Conservation (phyloP, 2,329 filamentous ascomycete genomes). For the Fusarium sp. region DNA sequence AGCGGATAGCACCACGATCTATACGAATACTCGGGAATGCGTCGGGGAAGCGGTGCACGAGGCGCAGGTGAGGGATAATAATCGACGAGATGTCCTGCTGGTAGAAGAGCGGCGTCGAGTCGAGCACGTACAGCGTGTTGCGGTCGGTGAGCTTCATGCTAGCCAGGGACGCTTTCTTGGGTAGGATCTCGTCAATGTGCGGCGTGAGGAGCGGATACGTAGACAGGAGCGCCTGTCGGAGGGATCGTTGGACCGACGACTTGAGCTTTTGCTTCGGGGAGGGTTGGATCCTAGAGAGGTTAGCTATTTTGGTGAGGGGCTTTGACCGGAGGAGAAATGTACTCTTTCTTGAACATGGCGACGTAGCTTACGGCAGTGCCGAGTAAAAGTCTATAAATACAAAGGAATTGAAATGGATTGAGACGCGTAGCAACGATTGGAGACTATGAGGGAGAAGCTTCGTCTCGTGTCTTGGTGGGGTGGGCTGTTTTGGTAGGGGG, state of each 20-base stretch:
- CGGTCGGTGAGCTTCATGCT: constrained; percentile 94
- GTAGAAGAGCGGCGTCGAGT: constrained; percentile 86
- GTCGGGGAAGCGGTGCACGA: constrained; percentile 90
- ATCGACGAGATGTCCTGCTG: constrained; percentile 81
- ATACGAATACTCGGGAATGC: constrained; percentile 89
- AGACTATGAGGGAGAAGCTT: constrained; percentile 5
- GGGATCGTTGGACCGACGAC: constrained; percentile 89
- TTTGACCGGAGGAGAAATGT: neutral
- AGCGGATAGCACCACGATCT: constrained; percentile 95
- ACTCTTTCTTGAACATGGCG: constrained; percentile 94
- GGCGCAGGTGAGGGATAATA: constrained; percentile 86
- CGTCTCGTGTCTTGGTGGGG: constrained; percentile 35
- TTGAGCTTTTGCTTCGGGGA: constrained; percentile 96
- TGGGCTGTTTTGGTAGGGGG: constrained; percentile 32
- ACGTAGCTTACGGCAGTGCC: constrained; percentile 29
- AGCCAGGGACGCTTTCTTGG: constrained; percentile 92
- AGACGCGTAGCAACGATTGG: neutral
- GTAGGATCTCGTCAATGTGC: constrained; percentile 92
- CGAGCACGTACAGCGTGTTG: constrained; percentile 87
- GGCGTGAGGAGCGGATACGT: constrained; percentile 88
- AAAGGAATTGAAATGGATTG: neutral
- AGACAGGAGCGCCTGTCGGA: constrained; percentile 84
- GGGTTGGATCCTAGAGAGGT: constrained; percentile 65
- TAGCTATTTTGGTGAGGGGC: constrained; percentile 20
- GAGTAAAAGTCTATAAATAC: neutral